Evolutionary conservation across 2,329 filamentous ascomycete species (phyloP).

Genomic region (Venturia effusa): DNA sequence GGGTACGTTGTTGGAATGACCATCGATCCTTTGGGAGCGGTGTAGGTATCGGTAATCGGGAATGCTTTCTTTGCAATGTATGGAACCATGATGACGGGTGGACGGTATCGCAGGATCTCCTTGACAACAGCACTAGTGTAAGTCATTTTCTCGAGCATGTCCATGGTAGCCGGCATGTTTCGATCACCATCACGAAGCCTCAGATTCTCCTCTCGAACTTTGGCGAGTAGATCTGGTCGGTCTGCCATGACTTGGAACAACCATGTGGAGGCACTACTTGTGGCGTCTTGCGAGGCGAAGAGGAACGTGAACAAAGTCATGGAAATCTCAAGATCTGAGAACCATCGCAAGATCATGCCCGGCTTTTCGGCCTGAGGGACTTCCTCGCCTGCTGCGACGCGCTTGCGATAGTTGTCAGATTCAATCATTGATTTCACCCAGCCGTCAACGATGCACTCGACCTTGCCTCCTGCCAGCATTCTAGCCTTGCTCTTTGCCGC

Average conservation of each 20-base stretch:
- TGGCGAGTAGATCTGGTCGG: slow-evolving; percentile 82
- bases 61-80: slow-evolving; percentile 93
- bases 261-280: slow-evolving; percentile 87
- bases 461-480: slow-evolving; percentile 77
- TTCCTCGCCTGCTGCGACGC: slow-evolving; percentile 59
- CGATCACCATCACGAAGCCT: slow-evolving; percentile 63
- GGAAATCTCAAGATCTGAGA: slow-evolving; percentile 81
- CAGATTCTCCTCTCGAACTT: slow-evolving; percentile 84
- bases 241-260: slow-evolving; percentile 91
- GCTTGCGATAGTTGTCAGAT: slow-evolving; percentile 70
- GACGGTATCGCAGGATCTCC: slow-evolving; percentile 62
- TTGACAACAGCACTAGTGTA: slow-evolving; percentile 87
- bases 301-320: slow-evolving; percentile 94
- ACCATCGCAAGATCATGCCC: slow-evolving; percentile 68
- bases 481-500: slow-evolving; percentile 87
- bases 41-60: slow-evolving; percentile 78
- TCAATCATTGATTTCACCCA: slow-evolving; percentile 87
- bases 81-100: slow-evolving; percentile 93
- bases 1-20: slow-evolving; percentile 85
- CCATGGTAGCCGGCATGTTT: slow-evolving; percentile 61
- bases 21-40: slow-evolving; percentile 93
- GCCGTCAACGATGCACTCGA: slow-evolving; percentile 88
- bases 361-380: slow-evolving; percentile 70
- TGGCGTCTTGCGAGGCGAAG: slow-evolving; percentile 95
- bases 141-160: slow-evolving; percentile 75